phyloP scores from a whole-genome alignment of 805 yeast genomes.

The Candida nemodendra region DNA sequence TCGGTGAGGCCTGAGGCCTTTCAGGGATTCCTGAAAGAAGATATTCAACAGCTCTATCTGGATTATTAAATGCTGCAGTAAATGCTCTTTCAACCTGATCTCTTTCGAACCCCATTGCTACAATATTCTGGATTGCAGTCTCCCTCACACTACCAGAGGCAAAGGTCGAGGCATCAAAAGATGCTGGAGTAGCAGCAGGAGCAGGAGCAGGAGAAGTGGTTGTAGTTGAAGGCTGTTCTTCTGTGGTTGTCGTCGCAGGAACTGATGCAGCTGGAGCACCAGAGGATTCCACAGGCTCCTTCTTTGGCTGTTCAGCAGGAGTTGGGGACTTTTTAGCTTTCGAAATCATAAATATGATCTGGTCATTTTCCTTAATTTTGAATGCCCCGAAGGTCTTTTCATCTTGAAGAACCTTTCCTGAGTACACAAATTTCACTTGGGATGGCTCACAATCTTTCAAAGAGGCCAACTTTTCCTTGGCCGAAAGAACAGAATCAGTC shows the following conservation, averaged over 20 bases:
- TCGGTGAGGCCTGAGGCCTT: conserved; percentile 16
- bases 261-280: conserved; percentile 27
- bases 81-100: conserved; percentile 85
- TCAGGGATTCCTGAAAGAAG: conserved; percentile 88
- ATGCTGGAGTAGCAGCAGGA: conserved; percentile 20
- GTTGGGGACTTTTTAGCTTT: conserved; percentile 42
- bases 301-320: conserved; percentile 24
- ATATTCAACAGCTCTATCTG: conserved; percentile 97
- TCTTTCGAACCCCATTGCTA: conserved; percentile 96
- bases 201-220: conserved; percentile 24
- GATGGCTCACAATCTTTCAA: conserved; percentile 65
- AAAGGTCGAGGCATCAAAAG: conserved; percentile 51
- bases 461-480: conserved; percentile 70
- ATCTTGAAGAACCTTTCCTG: conserved; percentile 86
- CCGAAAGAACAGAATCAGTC: conserved; percentile 61
- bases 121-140: conserved; percentile 73
- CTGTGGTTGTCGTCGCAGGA: conserved; percentile 24
- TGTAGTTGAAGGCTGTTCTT: conserved; percentile 21
- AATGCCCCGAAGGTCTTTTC: conserved; percentile 68
- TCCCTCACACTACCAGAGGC: conserved; percentile 79
- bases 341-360: conserved; percentile 88
- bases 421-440: conserved; percentile 86
- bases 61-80: conserved; percentile 94
- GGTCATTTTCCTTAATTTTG: conserved; percentile 81
- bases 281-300: conserved; percentile 25